phyloP scores from a whole-genome alignment of 148 eudicot genomes.

The Vaccinium darrowii region DNA sequence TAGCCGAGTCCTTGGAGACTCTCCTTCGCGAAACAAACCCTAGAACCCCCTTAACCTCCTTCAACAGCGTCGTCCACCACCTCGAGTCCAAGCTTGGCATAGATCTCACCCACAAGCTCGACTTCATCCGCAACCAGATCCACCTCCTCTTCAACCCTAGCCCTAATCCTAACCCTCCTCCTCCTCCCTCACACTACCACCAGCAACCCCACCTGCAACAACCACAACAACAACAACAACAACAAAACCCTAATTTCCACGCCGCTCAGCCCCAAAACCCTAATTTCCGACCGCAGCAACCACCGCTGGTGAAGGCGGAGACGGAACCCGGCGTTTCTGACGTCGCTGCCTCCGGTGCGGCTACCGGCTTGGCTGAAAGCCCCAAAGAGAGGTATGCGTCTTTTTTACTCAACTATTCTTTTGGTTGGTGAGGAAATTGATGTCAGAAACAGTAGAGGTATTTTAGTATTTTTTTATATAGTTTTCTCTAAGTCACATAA shows the following conservation, averaged over 20 bases:
- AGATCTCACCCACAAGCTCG: constrained; percentile 57
- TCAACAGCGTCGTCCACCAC: constrained; percentile 53
- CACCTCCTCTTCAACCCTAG: constrained; percentile 30
- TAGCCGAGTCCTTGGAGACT: constrained; percentile 48
- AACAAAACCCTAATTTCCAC: not conserved
- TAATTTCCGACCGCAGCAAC: constrained; percentile 19
- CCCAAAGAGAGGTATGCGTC: constrained; percentile 47
- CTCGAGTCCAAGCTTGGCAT: constrained; percentile 64
- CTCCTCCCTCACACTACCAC: constrained; percentile 18
- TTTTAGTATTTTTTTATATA: not conserved
- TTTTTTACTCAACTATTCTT: not conserved
- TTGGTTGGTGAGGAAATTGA: constrained; percentile 13
- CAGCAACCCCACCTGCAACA: constrained; percentile 11
- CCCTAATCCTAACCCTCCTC: constrained; percentile 17
- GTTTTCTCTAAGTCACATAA: not conserved
- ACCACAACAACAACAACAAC: constrained; percentile 15
- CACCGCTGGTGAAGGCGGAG: not conserved
- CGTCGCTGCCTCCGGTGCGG: constrained; percentile 14
- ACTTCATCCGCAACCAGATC: constrained; percentile 64
- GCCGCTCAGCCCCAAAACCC: constrained; percentile 28
- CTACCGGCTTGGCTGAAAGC: constrained; percentile 22
- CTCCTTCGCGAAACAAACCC: constrained; percentile 61
- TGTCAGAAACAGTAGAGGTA: not conserved
- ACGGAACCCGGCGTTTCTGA: not conserved
- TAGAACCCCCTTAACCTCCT: constrained; percentile 34